Conservation (phyloP, 371 early-diverging fungal genomes). For the Synchytrium microbalum region DNA sequence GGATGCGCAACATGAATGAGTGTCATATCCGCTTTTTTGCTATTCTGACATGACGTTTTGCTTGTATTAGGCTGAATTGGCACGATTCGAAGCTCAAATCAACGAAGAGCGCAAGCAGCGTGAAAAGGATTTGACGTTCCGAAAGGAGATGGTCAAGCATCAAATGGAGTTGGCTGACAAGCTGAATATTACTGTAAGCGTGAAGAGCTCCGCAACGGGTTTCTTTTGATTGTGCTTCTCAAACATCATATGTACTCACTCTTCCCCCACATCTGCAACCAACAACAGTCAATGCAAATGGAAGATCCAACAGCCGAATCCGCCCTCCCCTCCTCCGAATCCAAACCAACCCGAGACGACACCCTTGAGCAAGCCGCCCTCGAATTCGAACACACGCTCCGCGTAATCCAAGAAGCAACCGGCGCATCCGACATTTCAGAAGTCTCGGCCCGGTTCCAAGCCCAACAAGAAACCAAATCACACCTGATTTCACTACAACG, state of each 20-base stretch:
- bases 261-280: neutral
- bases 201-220: neutral
- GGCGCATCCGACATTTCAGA: constrained; percentile 45
- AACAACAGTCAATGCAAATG: constrained; percentile 26
- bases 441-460: constrained; percentile 45
- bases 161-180: constrained; percentile 44
- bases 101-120: constrained; percentile 48
- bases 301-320: constrained; percentile 34
- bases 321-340: constrained; percentile 17
- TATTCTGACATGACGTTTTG: constrained; percentile 5
- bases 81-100: constrained; percentile 44
- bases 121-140: constrained; percentile 37
- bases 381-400: constrained; percentile 46
- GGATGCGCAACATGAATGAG: neutral
- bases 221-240: neutral
- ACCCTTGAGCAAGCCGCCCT: constrained; percentile 35
- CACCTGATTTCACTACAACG: constrained; percentile 35
- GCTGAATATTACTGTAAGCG: constrained; percentile 36
- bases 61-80: constrained; percentile 31
- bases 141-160: constrained; percentile 46
- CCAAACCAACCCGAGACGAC: constrained; percentile 38
- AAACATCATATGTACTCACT: neutral
- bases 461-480: constrained; percentile 43
- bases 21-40: constrained; percentile 1
- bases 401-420: constrained; percentile 47